Base-by-base conservation (phyloP, 805 yeast species). In the Zygoascus tannicola region DNA sequence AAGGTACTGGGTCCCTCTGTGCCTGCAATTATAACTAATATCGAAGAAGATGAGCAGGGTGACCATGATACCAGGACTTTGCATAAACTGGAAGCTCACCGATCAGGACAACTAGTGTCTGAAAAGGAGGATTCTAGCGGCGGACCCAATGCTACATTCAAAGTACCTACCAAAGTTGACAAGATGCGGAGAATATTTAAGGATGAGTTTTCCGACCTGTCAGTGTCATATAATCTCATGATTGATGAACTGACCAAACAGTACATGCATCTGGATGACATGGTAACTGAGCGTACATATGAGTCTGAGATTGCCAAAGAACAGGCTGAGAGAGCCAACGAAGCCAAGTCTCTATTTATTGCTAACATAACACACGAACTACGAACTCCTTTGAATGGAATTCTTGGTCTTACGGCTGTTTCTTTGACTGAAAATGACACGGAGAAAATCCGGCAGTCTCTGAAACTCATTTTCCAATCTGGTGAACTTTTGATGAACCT, bases 291-390 rank as follows among this genome's bases (percentile, higher is more conserved):
- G 32, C 73, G 97, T 57, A 90, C 97, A 0, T 79, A 76, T 55
- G 95, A 90, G 60, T 70, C 90, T 37, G 96, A 88, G 60, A 56
- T 48, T n/a, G 65, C 67, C 4, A 54, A 57, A 38, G 43, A 56
- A 4, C 55, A 54, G 23, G 72, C 73, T 2, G 69, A 64, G 36
- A 76, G 82, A 30, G 97, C 98, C 1, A 90, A 88, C 62, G 95
- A 85, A 55, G 95, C 97, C 3, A 92, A 90, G 58, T 85, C 96
- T 4, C 84, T 85, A 10, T 86, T 86, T 59, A 84, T 86, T 57
- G 95, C 95, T n/a, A 87, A 86, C 56, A 85, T 86, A 23, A 84
- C 95, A 0, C 95, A 86, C 60, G 98, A 90, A 66, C 71, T 90
- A 55, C 73, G 97, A 53, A 90, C 97, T 0, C 98, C 98, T 2